phyloP scores from a whole-genome alignment of 2,329 filamentous ascomycete species.

The Verticillium dahliae region DNA sequence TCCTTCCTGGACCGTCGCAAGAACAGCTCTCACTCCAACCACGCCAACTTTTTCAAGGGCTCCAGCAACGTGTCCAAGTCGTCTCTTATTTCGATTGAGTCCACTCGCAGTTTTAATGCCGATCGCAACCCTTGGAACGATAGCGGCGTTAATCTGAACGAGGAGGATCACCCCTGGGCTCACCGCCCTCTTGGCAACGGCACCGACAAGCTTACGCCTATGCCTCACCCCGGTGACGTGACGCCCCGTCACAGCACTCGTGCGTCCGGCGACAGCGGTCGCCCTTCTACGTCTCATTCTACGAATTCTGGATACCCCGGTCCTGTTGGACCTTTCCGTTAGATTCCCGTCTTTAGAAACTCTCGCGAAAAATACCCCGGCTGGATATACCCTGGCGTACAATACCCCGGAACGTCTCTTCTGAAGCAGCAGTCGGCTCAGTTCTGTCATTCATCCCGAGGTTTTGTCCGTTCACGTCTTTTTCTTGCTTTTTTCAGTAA shows the following conservation, averaged over 20 bases:
- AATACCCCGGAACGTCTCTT: slow-evolving; percentile 42
- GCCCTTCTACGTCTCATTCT: slow-evolving; percentile 92
- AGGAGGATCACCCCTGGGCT: slow-evolving; percentile 71
- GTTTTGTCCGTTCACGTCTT: slow-evolving; percentile 23
- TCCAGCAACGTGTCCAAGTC: slow-evolving; percentile 88
- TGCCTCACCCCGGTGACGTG: slow-evolving; percentile 68
- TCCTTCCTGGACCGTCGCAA: slow-evolving; percentile 95
- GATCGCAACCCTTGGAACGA: slow-evolving; percentile 98
- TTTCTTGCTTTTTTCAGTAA: slow-evolving; percentile 18
- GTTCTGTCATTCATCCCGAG: slow-evolving; percentile 20
- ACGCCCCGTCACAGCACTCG: slow-evolving; percentile 79
- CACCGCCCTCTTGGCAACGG: slow-evolving; percentile 57
- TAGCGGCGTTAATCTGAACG: slow-evolving; percentile 87
- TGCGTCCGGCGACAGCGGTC: slow-evolving; percentile 83
- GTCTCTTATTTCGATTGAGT: slow-evolving; percentile 92
- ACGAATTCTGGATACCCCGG: slow-evolving; percentile 93
- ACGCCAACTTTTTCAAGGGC: slow-evolving; percentile 83
- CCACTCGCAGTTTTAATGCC: slow-evolving; percentile 79
- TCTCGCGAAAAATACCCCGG: slow-evolving; percentile 53
- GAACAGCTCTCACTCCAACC: slow-evolving; percentile 82
- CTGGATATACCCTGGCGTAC: slow-evolving; percentile 62
- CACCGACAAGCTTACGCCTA: slow-evolving; percentile 53
- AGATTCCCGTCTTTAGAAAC: slow-evolving; percentile 43
- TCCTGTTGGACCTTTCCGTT: slow-evolving; percentile 86
- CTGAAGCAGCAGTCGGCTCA: slow-evolving; percentile 41